Evolutionary conservation across 2,329 filamentous ascomycete genomes (phyloP).

Genomic region (Colletotrichum euphorbiae): DNA sequence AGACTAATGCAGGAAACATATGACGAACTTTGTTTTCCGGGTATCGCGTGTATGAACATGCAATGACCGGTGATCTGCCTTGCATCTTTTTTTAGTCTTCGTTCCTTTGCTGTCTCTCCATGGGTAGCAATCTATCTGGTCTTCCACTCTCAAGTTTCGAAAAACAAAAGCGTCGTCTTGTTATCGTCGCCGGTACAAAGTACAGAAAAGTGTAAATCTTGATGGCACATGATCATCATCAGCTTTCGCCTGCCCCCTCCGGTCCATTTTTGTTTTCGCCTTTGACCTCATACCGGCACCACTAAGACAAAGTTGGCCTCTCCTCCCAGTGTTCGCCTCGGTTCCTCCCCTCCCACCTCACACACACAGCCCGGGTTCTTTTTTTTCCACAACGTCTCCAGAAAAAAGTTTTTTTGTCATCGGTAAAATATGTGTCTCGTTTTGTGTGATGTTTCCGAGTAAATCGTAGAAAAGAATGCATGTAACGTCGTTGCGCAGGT

Average conservation of each 20-base stretch:
- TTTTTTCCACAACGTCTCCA: background rate
- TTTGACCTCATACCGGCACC: slow-evolving; percentile 1
- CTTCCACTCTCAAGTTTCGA: background rate
- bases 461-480: slow-evolving; percentile 23
- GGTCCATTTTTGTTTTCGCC: background rate
- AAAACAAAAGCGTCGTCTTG: background rate
- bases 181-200: slow-evolving; percentile 9
- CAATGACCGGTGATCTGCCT: background rate
- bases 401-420: slow-evolving; percentile 4
- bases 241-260: background rate
- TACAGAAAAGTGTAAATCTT: slow-evolving; percentile 3
- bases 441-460: slow-evolving; percentile 27
- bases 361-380: background rate
- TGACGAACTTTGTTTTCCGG: slow-evolving; percentile 7
- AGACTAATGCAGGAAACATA: background rate
- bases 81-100: background rate
- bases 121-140: slow-evolving; percentile 7
- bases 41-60: background rate
- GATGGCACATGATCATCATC: slow-evolving; percentile 2
- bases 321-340: slow-evolving; percentile 8
- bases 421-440: slow-evolving; percentile 19
- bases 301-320: slow-evolving; percentile 23
- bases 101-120: slow-evolving; percentile 3
- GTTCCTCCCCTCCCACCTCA: slow-evolving; percentile 11
- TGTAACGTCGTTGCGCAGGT: slow-evolving; percentile 25